Conservation (phyloP, 1,139 yeast genomes). For the Wickerhamomyces sp. region DNA sequence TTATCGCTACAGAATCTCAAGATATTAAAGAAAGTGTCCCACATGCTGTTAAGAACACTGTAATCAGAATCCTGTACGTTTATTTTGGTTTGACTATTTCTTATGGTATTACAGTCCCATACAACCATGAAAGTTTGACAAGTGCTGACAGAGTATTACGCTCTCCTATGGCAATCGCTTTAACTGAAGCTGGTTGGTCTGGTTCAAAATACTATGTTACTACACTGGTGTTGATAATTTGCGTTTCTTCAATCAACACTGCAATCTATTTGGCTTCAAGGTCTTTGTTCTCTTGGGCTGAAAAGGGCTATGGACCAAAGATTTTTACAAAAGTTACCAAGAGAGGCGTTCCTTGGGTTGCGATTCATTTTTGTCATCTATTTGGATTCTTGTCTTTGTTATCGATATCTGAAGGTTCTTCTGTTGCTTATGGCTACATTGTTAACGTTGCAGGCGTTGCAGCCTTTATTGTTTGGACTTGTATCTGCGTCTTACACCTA, state of each 20-base stretch:
- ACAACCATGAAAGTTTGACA: constrained; percentile 20
- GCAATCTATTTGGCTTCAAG: constrained; percentile 56
- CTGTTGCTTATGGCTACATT: constrained; percentile 65
- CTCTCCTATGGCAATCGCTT: constrained; percentile 72
- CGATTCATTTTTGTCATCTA: constrained; percentile 42
- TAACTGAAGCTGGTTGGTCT: constrained; percentile 34
- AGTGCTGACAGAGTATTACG: constrained; percentile 37
- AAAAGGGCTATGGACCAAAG: constrained; percentile 52
- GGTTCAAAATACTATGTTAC: constrained; percentile 33
- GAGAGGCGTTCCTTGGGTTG: constrained; percentile 52
- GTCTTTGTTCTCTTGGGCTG: constrained; percentile 50
- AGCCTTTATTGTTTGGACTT: constrained; percentile 76
- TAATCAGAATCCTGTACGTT: constrained; percentile 46
- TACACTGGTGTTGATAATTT: constrained; percentile 41
- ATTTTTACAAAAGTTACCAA: constrained; percentile 37
- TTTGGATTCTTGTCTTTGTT: constrained; percentile 45
- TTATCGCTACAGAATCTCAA: constrained; percentile 52
- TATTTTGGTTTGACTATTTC: constrained; percentile 50
- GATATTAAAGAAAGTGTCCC: constrained; percentile 55
- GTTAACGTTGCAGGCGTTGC: constrained; percentile 79
- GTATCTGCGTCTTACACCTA: constrained; percentile 66
- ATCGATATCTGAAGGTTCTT: constrained; percentile 40
- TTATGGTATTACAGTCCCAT: constrained; percentile 35
- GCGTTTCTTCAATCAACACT: constrained; percentile 51
- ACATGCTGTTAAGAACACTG: constrained; percentile 52